Conservation (phyloP, 1,139 yeast species). For the Pichia sp. region DNA sequence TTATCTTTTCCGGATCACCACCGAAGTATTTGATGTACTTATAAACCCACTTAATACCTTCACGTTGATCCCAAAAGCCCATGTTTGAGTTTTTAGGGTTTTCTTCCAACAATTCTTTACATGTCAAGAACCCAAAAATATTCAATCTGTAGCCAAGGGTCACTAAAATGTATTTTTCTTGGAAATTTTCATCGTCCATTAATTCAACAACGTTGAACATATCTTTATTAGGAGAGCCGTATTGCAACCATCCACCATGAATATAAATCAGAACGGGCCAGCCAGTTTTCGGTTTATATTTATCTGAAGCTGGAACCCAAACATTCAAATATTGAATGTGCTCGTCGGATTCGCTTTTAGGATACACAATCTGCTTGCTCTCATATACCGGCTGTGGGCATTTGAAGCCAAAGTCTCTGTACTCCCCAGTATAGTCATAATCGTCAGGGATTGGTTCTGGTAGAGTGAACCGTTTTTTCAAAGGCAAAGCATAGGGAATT, state of each 20-base stretch:
- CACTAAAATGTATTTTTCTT: conserved; percentile 35
- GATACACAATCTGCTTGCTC: background rate
- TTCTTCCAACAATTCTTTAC: conserved; percentile 31
- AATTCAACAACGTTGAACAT: conserved; percentile 24
- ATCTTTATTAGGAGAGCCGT: conserved; percentile 33
- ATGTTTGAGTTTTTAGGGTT: conserved; percentile 33
- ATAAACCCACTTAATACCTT: conserved; percentile 39
- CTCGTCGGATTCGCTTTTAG: conserved; percentile 28
- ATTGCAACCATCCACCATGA: conserved; percentile 42
- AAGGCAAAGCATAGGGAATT: conserved; percentile 26
- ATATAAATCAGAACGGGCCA: conserved; percentile 40
- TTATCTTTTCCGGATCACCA: conserved; percentile 32
- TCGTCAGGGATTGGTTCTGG: conserved; percentile 28
- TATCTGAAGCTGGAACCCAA: conserved; percentile 36
- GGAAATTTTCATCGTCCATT: conserved; percentile 30
- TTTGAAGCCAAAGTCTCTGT: conserved; percentile 31
- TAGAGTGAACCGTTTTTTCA: conserved; percentile 18
- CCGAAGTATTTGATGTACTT: conserved; percentile 34
- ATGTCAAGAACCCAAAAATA: conserved; percentile 38
- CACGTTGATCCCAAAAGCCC: conserved; percentile 41
- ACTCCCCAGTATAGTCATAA: conserved; percentile 37
- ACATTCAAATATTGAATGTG: conserved; percentile 37
- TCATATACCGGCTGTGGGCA: conserved; percentile 35
- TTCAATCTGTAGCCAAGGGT: conserved; percentile 39
- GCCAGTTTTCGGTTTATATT: conserved; percentile 33